Conservation (phyloP, 305 asterid genomes). For the Rubia balearica region DNA sequence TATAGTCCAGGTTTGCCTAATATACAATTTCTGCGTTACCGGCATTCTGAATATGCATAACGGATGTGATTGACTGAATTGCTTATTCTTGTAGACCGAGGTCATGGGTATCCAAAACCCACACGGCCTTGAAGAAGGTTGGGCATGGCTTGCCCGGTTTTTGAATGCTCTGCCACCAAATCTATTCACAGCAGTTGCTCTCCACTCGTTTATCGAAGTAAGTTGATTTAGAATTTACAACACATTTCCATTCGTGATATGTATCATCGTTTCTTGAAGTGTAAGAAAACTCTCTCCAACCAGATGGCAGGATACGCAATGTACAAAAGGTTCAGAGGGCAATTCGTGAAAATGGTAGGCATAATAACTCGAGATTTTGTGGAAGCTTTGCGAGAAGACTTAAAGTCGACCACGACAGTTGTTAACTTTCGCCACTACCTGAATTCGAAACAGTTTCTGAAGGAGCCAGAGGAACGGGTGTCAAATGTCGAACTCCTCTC, state of each 20-base stretch:
- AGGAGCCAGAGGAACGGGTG: conserved; percentile 55
- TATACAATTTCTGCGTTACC: not conserved
- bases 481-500: conserved; percentile 39
- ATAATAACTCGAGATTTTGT: conserved; percentile 43
- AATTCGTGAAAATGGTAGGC: conserved; percentile 51
- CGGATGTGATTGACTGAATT: not conserved
- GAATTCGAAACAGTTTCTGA: conserved; percentile 47
- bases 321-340: conserved; percentile 41
- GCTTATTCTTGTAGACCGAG: conserved; percentile 48
- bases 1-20: conserved; percentile 65
- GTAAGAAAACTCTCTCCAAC: conserved; percentile 14
- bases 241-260: not conserved
- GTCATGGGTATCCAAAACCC: conserved; percentile 42
- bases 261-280: not conserved
- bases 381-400: conserved; percentile 36
- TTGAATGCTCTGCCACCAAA: conserved; percentile 76
- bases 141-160: conserved; percentile 94
- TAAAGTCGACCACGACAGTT: conserved; percentile 36
- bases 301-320: conserved; percentile 77
- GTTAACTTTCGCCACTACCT: conserved; percentile 38
- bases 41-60: not conserved
- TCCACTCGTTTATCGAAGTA: conserved; percentile 71
- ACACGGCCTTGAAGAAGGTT: conserved; percentile 72
- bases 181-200: conserved; percentile 61
- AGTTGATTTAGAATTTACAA: conserved; percentile 22